These are phyloP conservation scores for Wickerhamiella brachini DNA, from an alignment of 805 yeast species.

Conservation along the genomic window DNA sequence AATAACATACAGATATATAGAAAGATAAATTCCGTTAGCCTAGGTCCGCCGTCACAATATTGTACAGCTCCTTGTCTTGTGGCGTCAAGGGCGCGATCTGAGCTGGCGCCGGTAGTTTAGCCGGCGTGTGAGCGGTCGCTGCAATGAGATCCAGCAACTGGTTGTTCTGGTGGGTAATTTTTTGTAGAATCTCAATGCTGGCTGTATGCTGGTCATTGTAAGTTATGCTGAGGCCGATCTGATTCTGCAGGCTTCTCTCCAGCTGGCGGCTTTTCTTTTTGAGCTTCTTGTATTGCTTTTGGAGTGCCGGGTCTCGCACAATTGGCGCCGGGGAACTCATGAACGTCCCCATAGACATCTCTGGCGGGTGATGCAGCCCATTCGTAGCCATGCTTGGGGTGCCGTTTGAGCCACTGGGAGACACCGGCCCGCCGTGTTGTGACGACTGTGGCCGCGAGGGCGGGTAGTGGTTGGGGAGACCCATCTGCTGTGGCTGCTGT, in stretches of 20 bases:
- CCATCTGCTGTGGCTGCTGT: neutral
- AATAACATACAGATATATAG: neutral
- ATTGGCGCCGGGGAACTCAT: neutral
- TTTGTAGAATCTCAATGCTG: neutral
- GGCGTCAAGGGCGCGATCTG: neutral
- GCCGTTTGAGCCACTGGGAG: neutral
- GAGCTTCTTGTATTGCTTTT: neutral
- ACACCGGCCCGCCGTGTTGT: neutral
- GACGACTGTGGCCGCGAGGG: neutral
- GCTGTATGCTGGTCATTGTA: neutral
- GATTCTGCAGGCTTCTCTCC: neutral
- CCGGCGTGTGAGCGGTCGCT: neutral
- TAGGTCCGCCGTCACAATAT: neutral
- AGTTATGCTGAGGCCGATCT: neutral
- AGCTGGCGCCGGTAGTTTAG: constrained; percentile 1
- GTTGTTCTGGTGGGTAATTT: neutral
- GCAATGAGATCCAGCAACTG: neutral
- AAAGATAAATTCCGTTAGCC: neutral
- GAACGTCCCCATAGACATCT: neutral
- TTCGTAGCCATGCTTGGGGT: neutral
- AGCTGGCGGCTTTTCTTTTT: neutral
- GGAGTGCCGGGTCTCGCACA: neutral
- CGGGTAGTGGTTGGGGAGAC: neutral
- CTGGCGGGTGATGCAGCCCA: neutral
- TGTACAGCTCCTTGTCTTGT: constrained; percentile 1